Evolutionary conservation across 73 alveolate genomes (phyloP).

Genomic region (Tetrahymena malaccensis): DNA sequence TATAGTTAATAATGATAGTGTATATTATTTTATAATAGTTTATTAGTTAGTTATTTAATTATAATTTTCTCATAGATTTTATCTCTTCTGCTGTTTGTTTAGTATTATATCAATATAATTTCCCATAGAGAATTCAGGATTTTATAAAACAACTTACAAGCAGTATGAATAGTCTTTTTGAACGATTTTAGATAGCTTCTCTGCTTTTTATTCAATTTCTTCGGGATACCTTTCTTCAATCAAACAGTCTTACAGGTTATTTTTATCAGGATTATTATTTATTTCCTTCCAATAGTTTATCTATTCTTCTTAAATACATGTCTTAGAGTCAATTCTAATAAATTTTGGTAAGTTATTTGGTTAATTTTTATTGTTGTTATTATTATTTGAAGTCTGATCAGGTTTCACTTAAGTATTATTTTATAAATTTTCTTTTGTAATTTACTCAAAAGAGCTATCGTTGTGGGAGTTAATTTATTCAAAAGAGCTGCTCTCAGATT

Average conservation of each 20-base stretch:
- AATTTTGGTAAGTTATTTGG: not conserved
- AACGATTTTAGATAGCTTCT: not conserved
- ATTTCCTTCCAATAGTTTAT: not conserved
- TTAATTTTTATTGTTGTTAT: not conserved
- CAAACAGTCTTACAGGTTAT: not conserved
- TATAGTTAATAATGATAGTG: not conserved
- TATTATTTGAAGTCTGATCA: not conserved
- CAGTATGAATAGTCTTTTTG: not conserved
- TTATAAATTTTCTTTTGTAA: not conserved
- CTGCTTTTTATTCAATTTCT: not conserved
- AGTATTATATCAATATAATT: not conserved
- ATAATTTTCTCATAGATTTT: not conserved
- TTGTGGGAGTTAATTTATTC: not conserved
- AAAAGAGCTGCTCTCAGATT: not conserved
- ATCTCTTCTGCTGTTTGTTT: not conserved
- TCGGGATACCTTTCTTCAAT: not conserved
- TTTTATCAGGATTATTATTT: not conserved
- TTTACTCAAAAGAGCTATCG: not conserved
- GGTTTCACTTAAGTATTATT: not conserved
- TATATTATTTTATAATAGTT: not conserved
- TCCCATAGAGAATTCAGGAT: not conserved
- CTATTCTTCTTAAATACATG: not conserved
- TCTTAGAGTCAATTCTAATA: not conserved
- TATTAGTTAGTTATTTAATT: not conserved
- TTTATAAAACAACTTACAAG: not conserved